Conservation (phyloP, 2,329 filamentous ascomycete genomes). For the Dendryphion nanum region DNA sequence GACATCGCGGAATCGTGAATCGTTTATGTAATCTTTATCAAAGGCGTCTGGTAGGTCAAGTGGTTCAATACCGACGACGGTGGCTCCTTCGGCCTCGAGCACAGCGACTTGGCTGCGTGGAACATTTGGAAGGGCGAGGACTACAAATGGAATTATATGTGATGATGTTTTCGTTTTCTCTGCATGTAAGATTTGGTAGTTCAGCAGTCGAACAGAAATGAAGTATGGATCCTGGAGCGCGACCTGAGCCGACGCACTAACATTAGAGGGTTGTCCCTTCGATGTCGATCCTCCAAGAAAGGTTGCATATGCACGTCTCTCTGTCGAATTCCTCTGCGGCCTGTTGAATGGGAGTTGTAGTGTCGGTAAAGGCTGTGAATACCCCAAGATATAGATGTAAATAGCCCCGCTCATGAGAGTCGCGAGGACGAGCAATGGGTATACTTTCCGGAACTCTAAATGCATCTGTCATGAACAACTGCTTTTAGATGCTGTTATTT, state of each 20-base stretch:
- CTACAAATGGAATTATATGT: constrained; percentile 19
- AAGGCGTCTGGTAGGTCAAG: constrained; percentile 15
- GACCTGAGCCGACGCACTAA: neutral
- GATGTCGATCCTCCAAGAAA: constrained; percentile 28
- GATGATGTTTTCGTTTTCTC: constrained; percentile 16
- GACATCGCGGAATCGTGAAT: constrained; percentile 32
- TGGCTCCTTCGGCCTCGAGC: constrained; percentile 26
- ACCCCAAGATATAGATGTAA: too few relatives aligned
- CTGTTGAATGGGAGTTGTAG: neutral
- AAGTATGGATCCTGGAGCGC: constrained; percentile 24
- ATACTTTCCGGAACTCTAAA: too few relatives aligned
- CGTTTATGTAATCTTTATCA: constrained; percentile 7
- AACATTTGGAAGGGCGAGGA: constrained; percentile 26
- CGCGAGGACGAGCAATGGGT: too few relatives aligned
- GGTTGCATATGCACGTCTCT: constrained; percentile 33
- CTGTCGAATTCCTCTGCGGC: neutral
- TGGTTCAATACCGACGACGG: constrained; percentile 18
- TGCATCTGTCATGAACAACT: too few relatives aligned
- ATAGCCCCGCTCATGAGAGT: too few relatives aligned
- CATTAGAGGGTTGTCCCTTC: constrained; percentile 1
- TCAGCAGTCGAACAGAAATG: constrained; percentile 24
- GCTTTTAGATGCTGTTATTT: too few relatives aligned
- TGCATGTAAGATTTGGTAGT: constrained; percentile 30
- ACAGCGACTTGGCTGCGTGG: constrained; percentile 15
- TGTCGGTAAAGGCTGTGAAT: too few relatives aligned